phyloP scores from a whole-genome alignment of 2,329 filamentous ascomycete species.

The Sporothrix euskadiensis region DNA sequence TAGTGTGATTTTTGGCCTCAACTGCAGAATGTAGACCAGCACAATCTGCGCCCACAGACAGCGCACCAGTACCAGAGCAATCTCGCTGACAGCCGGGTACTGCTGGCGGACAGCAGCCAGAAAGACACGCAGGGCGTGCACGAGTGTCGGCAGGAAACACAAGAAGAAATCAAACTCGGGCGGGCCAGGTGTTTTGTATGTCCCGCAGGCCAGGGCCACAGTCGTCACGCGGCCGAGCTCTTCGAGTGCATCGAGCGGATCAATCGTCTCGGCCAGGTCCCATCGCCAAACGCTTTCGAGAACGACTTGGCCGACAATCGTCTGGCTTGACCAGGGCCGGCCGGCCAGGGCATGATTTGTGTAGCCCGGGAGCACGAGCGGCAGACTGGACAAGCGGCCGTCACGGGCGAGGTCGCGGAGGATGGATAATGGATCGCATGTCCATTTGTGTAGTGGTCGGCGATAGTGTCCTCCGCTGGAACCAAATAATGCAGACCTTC shows the following conservation, averaged over 20 bases:
- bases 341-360: background rate
- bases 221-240: conserved; percentile 18
- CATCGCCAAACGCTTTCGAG: conserved; percentile 1
- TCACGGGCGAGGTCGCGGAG: background rate
- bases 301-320: background rate
- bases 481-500: background rate
- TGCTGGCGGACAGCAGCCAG: background rate
- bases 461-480: background rate
- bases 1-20: conserved; percentile 10
- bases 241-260: conserved; percentile 6
- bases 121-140: conserved; percentile 13
- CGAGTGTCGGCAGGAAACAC: conserved; percentile 20
- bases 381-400: conserved; percentile 1
- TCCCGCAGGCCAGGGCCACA: conserved; percentile 9
- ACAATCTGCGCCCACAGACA: conserved; percentile 22
- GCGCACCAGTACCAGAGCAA: conserved; percentile 9
- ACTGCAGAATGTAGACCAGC: conserved; percentile 20
- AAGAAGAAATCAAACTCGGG: conserved; percentile 24
- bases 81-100: conserved; percentile 10
- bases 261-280: conserved; percentile 3
- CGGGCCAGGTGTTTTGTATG: background rate
- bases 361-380: conserved; percentile 12
- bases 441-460: background rate
- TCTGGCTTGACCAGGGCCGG: background rate
- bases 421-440: conserved; percentile 1